A percentile compares a stretch with the other conserved stretches of the same genome.
Conservation (phyloP, 2,329 filamentous ascomycete genomes). For the Aspergillus sp. region DNA sequence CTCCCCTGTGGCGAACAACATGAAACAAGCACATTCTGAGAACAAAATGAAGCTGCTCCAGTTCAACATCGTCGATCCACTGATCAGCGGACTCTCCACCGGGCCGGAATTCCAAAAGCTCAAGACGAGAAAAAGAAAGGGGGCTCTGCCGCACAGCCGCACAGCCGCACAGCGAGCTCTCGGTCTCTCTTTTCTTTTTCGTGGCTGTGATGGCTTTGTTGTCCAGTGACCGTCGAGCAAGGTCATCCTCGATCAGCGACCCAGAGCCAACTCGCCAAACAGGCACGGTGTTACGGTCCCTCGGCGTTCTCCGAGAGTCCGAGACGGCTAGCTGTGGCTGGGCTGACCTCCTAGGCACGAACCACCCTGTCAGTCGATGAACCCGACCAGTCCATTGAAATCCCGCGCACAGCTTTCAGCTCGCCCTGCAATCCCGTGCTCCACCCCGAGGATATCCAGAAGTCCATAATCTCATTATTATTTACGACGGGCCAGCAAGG, state of each 20-base stretch:
- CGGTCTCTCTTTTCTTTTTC: neutral
- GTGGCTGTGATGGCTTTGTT: conserved; percentile 9
- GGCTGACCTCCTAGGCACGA: neutral
- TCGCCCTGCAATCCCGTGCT: neutral
- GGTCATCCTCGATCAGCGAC: neutral
- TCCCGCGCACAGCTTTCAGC: neutral
- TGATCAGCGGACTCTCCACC: neutral
- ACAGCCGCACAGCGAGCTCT: too few species aligned
- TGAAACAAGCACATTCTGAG: neutral
- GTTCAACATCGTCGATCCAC: neutral
- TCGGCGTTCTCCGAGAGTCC: neutral
- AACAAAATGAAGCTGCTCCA: neutral
- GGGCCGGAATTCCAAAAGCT: conserved; percentile 4
- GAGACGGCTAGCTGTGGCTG: neutral
- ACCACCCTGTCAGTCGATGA: neutral
- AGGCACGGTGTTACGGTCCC: neutral
- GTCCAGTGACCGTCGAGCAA: neutral
- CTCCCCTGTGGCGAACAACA: neutral
- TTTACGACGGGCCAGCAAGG: neutral
- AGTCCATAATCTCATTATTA: neutral
- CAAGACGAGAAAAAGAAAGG: neutral
- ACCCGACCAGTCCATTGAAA: neutral
- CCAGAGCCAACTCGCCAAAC: neutral
- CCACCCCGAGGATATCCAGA: neutral
- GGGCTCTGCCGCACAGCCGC: neutral